Evolutionary conservation across 768 basidiomycete species (phyloP), one percentile per base, ranked within the genome.

Genomic region (Suillus fuscotomentosus): DNA sequence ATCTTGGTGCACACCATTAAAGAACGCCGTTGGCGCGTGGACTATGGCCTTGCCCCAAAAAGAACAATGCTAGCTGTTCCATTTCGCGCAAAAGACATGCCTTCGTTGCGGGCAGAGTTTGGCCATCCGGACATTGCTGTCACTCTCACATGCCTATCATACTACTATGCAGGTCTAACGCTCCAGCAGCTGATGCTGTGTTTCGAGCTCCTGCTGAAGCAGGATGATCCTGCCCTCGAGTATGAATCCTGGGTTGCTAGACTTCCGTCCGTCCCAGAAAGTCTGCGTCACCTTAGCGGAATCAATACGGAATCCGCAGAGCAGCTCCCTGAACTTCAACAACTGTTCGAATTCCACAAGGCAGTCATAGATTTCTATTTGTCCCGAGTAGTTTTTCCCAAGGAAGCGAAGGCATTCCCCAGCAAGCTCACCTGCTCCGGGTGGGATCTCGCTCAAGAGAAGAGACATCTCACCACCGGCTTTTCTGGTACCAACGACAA

Each of bases 401-500:
- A 66, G 24, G 70, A 77, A 45, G 77, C 77, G 1, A 77, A 77
- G 45, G 79, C 74, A 38, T 81, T 79, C 55, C 73, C 71, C 0
- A 65, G 55, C 0, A 81, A 77, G 42, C 63, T 80, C 17, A 66
- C 76, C 1, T 76, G 76, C 31, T 76, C 75, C 1, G 76, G 71
- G 3, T 80, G 79, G 79, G 80, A 80, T 64, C 66, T 80, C 31
- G 79, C 78, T 3, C 65, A 66, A 45, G 65, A 71, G n/a, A 73
- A 66, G 59, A 47, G 20, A 0, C 65, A 65, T 10, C 7, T 69
- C 0, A 31, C 69, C 15, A 73, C 72, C 0, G 70, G 79, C 6
- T 80, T 80, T 63, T 81, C 80, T 24, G 79, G 80, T 0, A 80
- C 79, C 0, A 81, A 80, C 15, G 79, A 81, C 42, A 71, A 71